Conservation (phyloP, 768 basidiomycete genomes). For the Amanita exitialis region DNA sequence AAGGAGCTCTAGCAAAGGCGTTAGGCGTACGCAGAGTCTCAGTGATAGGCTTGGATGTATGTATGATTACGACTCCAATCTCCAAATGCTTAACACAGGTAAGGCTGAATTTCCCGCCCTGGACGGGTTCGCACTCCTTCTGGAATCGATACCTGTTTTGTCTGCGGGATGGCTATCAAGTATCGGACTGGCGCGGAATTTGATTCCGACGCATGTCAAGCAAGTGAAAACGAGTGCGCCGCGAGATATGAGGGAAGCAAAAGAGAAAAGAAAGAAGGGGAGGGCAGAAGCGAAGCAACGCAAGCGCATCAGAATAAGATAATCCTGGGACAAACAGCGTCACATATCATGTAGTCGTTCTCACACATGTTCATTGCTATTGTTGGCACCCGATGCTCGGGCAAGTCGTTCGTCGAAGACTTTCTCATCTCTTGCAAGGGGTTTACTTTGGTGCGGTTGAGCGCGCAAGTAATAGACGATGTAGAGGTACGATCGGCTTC, state of each 20-base stretch:
- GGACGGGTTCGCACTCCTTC: constrained; percentile 21
- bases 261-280: constrained; percentile 41
- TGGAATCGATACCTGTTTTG: constrained; percentile 43
- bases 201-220: constrained; percentile 72
- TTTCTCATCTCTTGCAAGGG: constrained; percentile 50
- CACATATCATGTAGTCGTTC: background rate
- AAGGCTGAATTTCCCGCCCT: constrained; percentile 34
- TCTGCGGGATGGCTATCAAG: constrained; percentile 56
- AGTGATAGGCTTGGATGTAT: constrained; percentile 58
- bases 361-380: constrained; percentile 56
- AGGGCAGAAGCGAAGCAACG: constrained; percentile 17
- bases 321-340: background rate
- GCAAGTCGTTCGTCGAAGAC: constrained; percentile 48
- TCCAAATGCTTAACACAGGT: constrained; percentile 10
- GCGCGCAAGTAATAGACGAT: background rate
- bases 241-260: constrained; percentile 67
- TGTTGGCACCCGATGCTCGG: constrained; percentile 51
- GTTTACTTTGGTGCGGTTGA: constrained; percentile 36
- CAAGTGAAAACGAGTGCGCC: constrained; percentile 72
- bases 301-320: constrained; percentile 6
- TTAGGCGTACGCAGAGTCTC: constrained; percentile 62
- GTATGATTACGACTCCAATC: constrained; percentile 3
- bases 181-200: constrained; percentile 14
- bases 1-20: constrained; percentile 44
- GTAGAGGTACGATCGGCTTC: constrained; percentile 1